Evolutionary conservation across 2,329 filamentous ascomycete species (phyloP).

Genomic region (Metarhizium album): DNA sequence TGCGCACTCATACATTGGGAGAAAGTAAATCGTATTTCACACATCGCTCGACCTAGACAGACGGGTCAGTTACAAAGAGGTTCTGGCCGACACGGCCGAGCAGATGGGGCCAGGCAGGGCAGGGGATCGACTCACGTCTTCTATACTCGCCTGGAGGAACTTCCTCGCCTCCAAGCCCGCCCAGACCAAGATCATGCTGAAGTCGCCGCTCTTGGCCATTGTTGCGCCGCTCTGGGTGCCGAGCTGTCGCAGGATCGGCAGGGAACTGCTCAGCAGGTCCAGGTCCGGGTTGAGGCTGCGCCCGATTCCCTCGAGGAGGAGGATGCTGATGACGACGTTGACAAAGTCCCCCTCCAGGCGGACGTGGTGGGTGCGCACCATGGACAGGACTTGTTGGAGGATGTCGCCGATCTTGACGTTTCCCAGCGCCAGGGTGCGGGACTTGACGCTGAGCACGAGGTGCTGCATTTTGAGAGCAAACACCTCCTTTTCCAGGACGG

Average conservation of each 20-base stretch:
- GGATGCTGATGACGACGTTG: conserved; percentile 91
- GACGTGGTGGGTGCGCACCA: conserved; percentile 90
- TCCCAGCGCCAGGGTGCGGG: conserved; percentile 77
- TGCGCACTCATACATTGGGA: conserved; percentile 74
- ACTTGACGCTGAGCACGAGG: conserved; percentile 83
- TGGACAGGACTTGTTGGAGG: conserved; percentile 75
- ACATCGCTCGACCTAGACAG: conserved; percentile 62
- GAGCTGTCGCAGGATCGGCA: conserved; percentile 83
- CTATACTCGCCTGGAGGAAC: conserved; percentile 81
- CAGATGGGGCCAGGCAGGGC: neutral
- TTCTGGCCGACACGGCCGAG: conserved; percentile 4
- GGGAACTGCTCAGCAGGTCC: conserved; percentile 73
- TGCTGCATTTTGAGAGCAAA: conserved; percentile 97
- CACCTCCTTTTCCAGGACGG: conserved; percentile 78
- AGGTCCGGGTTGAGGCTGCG: conserved; percentile 75
- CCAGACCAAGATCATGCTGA: conserved; percentile 85
- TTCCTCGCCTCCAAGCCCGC: conserved; percentile 78
- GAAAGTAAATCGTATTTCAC: conserved; percentile 85
- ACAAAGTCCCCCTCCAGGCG: conserved; percentile 95
- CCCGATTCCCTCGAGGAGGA: conserved; percentile 89
- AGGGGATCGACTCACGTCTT: conserved; percentile 53
- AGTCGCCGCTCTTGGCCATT: conserved; percentile 62
- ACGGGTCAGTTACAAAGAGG: conserved; percentile 1
- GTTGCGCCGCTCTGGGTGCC: conserved; percentile 65
- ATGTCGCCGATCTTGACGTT: conserved; percentile 96